Percentiles rank a stretch among this genome's conserved stretches.
phyloP scores from a whole-genome alignment of 1,284 basidiomycete species.

The Butyriboletus appendiculatus region DNA sequence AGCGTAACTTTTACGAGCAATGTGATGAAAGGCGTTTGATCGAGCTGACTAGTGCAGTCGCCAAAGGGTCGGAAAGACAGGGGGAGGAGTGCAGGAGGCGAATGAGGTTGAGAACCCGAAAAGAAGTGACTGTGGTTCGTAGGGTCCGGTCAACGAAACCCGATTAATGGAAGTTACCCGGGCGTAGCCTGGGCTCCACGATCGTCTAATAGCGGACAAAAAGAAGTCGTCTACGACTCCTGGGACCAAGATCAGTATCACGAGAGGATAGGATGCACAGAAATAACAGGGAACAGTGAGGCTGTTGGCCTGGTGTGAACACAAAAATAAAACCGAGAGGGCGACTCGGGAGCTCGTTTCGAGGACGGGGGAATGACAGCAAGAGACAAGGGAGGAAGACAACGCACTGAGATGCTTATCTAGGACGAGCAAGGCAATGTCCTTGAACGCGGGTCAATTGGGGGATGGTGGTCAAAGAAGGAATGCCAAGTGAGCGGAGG shows the following conservation, averaged over 20 bases:
- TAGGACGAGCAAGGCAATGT: constrained; percentile 3
- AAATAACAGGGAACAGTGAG: constrained; percentile 8
- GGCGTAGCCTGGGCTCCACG: constrained; percentile 20
- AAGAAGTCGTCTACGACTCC: constrained; percentile 12
- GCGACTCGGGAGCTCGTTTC: neutral
- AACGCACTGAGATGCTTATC: constrained; percentile 28
- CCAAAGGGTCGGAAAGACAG: neutral
- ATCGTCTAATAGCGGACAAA: constrained; percentile 4
- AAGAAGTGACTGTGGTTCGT: constrained; percentile 7
- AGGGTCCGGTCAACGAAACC: constrained; percentile 29
- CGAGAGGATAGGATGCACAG: constrained; percentile 1
- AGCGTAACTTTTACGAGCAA: constrained; percentile 2
- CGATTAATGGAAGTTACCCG: constrained; percentile 14
- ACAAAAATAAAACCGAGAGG: neutral
- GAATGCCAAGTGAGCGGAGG: constrained; percentile 3
- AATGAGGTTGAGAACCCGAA: neutral
- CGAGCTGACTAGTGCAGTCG: neutral
- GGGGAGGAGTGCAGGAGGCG: neutral
- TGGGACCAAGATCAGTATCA: constrained; percentile 16
- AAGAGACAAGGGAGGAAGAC: neutral
- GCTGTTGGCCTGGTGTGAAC: neutral
- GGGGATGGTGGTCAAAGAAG: constrained; percentile 6
- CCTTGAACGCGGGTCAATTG: constrained; percentile 9
- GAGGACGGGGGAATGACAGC: neutral
- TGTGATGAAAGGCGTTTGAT: constrained; percentile 8